These are phyloP conservation scores for Hanseniaspora guilliermondii DNA, from an alignment of 805 yeast genomes.

Conservation along the genomic window DNA sequence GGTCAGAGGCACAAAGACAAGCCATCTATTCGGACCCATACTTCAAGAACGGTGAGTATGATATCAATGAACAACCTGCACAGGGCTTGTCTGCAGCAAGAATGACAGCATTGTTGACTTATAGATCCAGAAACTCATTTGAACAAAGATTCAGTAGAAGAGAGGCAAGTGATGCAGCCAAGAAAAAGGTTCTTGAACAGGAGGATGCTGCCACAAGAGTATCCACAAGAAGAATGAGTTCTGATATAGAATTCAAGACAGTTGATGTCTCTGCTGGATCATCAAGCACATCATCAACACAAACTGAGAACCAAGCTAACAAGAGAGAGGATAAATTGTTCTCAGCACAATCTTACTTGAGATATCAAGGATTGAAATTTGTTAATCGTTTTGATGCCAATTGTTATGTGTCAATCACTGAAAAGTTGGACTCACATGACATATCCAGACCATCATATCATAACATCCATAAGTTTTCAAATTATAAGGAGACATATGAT, in stretches of 20 bases:
- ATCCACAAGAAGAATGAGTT: slow-evolving; percentile 18
- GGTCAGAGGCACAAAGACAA: slow-evolving; percentile 98
- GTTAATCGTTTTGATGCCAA: slow-evolving; percentile 87
- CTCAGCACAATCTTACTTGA: slow-evolving; percentile 86
- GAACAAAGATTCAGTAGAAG: slow-evolving; percentile 87
- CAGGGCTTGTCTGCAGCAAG: slow-evolving; percentile 91
- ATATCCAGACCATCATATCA: slow-evolving; percentile 57
- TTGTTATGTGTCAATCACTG: slow-evolving; percentile 85
- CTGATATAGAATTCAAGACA: slow-evolving; percentile 16
- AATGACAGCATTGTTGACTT: slow-evolving; percentile 90
- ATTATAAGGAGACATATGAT: neutral
- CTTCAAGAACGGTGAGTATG: slow-evolving; percentile 80
- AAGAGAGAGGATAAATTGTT: slow-evolving; percentile 45
- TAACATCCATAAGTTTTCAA: neutral
- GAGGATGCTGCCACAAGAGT: neutral
- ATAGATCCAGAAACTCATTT: slow-evolving; percentile 82
- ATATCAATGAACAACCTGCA: slow-evolving; percentile 63
- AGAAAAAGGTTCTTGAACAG: slow-evolving; percentile 14
- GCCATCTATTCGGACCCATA: slow-evolving; percentile 91
- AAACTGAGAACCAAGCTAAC: slow-evolving; percentile 18
- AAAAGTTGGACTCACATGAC: slow-evolving; percentile 92
- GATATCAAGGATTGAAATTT: slow-evolving; percentile 91
- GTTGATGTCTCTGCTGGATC: slow-evolving; percentile 26
- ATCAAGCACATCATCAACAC: slow-evolving; percentile 22
- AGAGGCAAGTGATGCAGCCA: slow-evolving; percentile 35